Evolutionary conservation across 176 grass and related monocot genomes (phyloP).

Genomic region (Carex pumila): DNA sequence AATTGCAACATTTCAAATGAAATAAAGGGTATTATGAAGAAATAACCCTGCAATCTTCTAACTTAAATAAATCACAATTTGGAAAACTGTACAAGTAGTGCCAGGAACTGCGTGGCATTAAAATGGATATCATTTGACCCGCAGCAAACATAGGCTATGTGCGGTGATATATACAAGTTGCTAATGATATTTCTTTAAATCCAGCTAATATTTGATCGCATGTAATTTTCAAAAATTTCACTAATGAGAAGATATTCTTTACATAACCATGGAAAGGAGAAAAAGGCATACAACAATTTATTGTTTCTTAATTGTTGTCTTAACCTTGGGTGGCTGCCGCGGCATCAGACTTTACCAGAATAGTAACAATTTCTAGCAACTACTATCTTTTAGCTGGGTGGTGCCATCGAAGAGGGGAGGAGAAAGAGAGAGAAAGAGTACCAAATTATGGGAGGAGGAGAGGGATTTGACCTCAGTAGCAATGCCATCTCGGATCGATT

Average conservation of each 20-base stretch:
- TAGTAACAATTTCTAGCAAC: neutral
- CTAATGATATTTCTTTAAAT: neutral
- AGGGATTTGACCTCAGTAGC: constrained; percentile 54
- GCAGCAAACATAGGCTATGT: neutral
- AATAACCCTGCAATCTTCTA: neutral
- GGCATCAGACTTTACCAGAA: neutral
- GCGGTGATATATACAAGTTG: neutral
- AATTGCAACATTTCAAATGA: neutral
- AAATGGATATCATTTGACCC: neutral
- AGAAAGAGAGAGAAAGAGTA: neutral
- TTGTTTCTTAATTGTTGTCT: neutral
- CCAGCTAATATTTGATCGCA: neutral
- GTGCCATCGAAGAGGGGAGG: neutral
- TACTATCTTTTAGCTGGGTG: too few relatives aligned
- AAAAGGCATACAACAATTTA: neutral
- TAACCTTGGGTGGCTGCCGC: neutral
- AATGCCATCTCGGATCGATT: constrained; percentile 54
- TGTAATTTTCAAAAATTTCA: neutral
- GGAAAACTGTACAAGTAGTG: neutral
- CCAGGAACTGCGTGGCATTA: neutral
- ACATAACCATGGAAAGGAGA: neutral
- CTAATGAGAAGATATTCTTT: neutral
- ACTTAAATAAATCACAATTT: neutral
- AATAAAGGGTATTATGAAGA: neutral
- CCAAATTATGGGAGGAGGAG: constrained; percentile 30